These are phyloP conservation scores for Erodium texanum DNA, from an alignment of 441 rosid genomes.

Conservation along the genomic window DNA sequence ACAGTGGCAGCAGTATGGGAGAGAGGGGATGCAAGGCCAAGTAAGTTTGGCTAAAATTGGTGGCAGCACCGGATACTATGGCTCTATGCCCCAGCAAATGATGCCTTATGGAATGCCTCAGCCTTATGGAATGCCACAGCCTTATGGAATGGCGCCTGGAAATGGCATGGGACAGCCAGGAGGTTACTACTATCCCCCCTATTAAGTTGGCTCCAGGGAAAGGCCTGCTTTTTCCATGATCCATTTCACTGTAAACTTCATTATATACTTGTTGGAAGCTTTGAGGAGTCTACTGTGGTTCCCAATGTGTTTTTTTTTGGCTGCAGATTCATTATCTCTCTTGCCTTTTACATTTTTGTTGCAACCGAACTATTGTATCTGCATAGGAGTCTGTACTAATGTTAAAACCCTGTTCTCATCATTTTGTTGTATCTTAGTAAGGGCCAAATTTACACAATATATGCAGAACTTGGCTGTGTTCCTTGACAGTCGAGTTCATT, in stretches of 20 bases:
- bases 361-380: conserved; percentile 1
- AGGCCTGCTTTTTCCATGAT: conserved; percentile 1
- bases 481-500: background rate
- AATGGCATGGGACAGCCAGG: conserved; percentile 38
- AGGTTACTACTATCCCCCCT: conserved; percentile 33
- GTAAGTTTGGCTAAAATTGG: conserved; percentile 28
- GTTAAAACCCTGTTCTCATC: background rate
- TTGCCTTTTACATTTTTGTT: background rate
- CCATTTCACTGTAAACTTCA: conserved; percentile 2
- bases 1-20: conserved; percentile 45
- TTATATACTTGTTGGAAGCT: conserved; percentile 9
- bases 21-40: conserved; percentile 53
- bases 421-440: background rate
- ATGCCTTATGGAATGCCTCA: conserved; percentile 23
- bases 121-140: too few species aligned
- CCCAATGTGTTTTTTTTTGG: background rate
- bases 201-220: conserved; percentile 10
- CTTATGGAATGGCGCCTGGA: conserved; percentile 35
- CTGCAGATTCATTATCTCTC: background rate
- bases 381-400: background rate
- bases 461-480: background rate
- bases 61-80: conserved; percentile 26
- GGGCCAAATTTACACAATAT: background rate
- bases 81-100: conserved; percentile 23
- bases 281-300: background rate